Conservation (phyloP, 2,329 filamentous ascomycete species). For the Aspergillus aculeatus region DNA sequence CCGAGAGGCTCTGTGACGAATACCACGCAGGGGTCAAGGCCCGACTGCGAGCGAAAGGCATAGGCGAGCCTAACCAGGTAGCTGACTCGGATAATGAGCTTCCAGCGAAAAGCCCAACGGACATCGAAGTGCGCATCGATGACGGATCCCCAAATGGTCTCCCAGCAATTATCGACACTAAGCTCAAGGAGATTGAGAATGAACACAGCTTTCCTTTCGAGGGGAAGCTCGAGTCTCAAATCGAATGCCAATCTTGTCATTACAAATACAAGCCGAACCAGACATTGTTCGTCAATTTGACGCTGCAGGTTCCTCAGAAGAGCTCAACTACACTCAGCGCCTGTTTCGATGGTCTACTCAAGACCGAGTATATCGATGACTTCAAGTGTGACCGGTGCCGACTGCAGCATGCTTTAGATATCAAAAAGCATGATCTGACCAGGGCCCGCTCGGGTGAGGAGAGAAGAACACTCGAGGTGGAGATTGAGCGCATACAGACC, state of each 20-base stretch:
- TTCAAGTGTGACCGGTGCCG: slow-evolving; percentile 94
- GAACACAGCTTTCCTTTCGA: slow-evolving; percentile 78
- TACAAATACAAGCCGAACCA: slow-evolving; percentile 83
- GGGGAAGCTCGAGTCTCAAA: slow-evolving; percentile 88
- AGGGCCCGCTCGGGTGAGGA: slow-evolving; percentile 55
- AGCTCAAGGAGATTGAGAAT: slow-evolving; percentile 39
- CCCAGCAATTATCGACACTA: slow-evolving; percentile 38
- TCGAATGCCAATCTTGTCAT: slow-evolving; percentile 84
- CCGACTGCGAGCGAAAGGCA: slow-evolving; percentile 47
- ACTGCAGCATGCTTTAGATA: slow-evolving; percentile 71
- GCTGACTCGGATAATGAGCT: slow-evolving; percentile 10
- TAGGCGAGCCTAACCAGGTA: slow-evolving; percentile 19
- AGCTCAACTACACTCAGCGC: slow-evolving; percentile 76
- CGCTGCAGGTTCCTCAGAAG: slow-evolving; percentile 83
- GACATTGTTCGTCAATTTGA: slow-evolving; percentile 88
- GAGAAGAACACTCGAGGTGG: slow-evolving; percentile 52
- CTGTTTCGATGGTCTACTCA: slow-evolving; percentile 92
- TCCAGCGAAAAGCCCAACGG: slow-evolving; percentile 24
- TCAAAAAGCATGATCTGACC: slow-evolving; percentile 60
- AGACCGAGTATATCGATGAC: slow-evolving; percentile 93
- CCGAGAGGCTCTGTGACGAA: slow-evolving; percentile 89
- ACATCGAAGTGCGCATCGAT: slow-evolving; percentile 39
- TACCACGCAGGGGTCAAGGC: slow-evolving; percentile 82
- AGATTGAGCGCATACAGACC: slow-evolving; percentile 64
- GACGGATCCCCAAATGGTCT: slow-evolving; percentile 34